Base-by-base conservation (phyloP, 2,329 filamentous ascomycete species). In the Diplodia intermedia region DNA sequence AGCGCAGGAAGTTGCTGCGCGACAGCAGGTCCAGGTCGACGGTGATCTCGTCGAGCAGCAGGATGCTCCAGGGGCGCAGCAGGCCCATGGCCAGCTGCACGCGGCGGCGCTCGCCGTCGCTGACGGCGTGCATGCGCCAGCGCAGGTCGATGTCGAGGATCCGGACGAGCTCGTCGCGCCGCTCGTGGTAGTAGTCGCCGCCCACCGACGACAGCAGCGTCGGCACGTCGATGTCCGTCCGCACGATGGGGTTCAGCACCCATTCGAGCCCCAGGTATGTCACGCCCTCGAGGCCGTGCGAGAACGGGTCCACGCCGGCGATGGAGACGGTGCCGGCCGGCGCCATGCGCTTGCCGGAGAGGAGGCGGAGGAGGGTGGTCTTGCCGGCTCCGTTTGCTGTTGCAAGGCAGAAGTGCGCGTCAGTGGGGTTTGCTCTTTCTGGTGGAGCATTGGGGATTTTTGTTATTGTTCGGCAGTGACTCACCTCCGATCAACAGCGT, bases 41-140 rank as follows among this genome's bases (percentile, higher is more conserved):
- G 0, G 95, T 99, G 78, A 98, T 97, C 79, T 98, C 94, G 77
- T 99, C 95, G 50, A 99, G 86, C 65, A 99, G 84, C 33, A 99
- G 83, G 3, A 99, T 90, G 12, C 88, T 89, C 95, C 95, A 99
- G 0, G 95, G 95, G 3, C 94, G 86, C 54, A 99, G 81, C 9
- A 99, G 84, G 0, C 95, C 95, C 95, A 99, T 99, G 70, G 94
- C 94, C 8, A 99, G 85, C 83, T 99, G 95, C 6, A 99, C 95
- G 20, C 95, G 86, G 18, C 95, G 86, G 18, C 95, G 83, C 83
- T 99, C 95, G 63, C 95, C 95, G 76, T 99, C 95, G 1, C 89
- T 93, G 6, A 99, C 94, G 56, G 94, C 92, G 79, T 97, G 94
- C 91, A 99, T 95, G 74, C 94, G 91, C 95, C 95, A 99, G 69